Evolutionary conservation across 768 basidiomycete species (phyloP).

Genomic region (Heimioporus sp.): DNA sequence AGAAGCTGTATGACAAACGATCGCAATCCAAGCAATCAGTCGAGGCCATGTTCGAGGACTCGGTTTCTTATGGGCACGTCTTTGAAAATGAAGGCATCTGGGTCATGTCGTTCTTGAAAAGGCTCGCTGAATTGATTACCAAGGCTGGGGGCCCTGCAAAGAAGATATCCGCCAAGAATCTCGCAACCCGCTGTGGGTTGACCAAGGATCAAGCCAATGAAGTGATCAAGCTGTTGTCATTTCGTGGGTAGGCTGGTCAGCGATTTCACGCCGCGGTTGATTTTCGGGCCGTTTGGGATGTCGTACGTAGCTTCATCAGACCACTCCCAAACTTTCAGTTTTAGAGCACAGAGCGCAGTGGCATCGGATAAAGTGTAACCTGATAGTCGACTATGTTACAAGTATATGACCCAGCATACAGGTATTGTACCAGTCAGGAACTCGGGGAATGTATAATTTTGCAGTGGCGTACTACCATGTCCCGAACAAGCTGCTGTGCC

Average conservation of each 20-base stretch:
- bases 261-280: too few species aligned
- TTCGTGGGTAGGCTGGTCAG: too few species aligned
- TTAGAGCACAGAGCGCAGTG: background rate
- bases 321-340: too few species aligned
- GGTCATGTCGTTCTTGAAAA: constrained; percentile 25
- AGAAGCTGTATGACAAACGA: constrained; percentile 4
- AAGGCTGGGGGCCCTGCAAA: constrained; percentile 2
- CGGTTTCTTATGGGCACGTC: constrained; percentile 13
- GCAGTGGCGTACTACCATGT: constrained; percentile 15
- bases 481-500: constrained; percentile 9
- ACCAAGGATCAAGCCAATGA: constrained; percentile 18
- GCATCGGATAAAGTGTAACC: background rate
- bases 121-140: constrained; percentile 13
- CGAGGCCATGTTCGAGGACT: constrained; percentile 21
- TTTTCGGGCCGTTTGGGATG: background rate
- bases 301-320: background rate
- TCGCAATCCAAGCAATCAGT: constrained; percentile 14
- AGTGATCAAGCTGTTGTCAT: background rate
- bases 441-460: background rate
- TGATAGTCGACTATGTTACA: constrained; percentile 1
- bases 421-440: constrained; percentile 2
- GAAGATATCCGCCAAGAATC: constrained; percentile 8
- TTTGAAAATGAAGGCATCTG: constrained; percentile 16
- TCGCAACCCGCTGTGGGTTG: constrained; percentile 17
- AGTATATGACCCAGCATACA: background rate